phyloP scores from a whole-genome alignment of 2,329 filamentous ascomycete species.

The Aspergillus novoparasiticus region DNA sequence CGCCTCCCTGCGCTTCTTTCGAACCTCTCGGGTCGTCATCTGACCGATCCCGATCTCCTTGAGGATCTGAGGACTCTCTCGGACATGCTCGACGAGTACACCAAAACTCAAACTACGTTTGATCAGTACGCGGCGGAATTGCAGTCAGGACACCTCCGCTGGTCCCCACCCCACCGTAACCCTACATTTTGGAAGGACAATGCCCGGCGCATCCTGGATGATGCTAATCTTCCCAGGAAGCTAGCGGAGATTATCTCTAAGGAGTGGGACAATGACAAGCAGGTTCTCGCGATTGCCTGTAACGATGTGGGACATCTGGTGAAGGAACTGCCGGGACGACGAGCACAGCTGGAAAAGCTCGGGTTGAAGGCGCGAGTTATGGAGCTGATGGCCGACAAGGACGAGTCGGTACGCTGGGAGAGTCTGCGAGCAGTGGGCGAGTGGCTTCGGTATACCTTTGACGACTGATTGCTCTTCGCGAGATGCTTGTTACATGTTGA shows the following conservation, averaged over 20 bases:
- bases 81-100: conserved; percentile 83
- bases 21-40: conserved; percentile 57
- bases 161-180: conserved; percentile 89
- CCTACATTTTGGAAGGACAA: conserved; percentile 90
- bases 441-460: conserved; percentile 73
- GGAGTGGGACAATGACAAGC: conserved; percentile 81
- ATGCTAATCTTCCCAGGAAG: conserved; percentile 76
- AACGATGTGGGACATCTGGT: conserved; percentile 90
- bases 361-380: conserved; percentile 86
- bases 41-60: conserved; percentile 52
- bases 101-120: conserved; percentile 67
- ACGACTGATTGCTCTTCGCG: conserved; percentile 37
- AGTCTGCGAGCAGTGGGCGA: conserved; percentile 81
- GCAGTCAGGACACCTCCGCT: conserved; percentile 81
- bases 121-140: conserved; percentile 78
- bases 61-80: conserved; percentile 53
- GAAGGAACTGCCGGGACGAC: conserved; percentile 83
- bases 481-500: conserved; percentile 16
- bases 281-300: conserved; percentile 87
- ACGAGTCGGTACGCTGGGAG: conserved; percentile 91
- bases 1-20: conserved; percentile 69
- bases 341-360: conserved; percentile 76
- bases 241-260: conserved; percentile 83
- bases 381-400: conserved; percentile 87
- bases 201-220: conserved; percentile 80